Evolutionary conservation across 169 alveolate genomes (phyloP), one percentile per base, ranked within the genome.

Genomic region (Plasmodium adleri): DNA sequence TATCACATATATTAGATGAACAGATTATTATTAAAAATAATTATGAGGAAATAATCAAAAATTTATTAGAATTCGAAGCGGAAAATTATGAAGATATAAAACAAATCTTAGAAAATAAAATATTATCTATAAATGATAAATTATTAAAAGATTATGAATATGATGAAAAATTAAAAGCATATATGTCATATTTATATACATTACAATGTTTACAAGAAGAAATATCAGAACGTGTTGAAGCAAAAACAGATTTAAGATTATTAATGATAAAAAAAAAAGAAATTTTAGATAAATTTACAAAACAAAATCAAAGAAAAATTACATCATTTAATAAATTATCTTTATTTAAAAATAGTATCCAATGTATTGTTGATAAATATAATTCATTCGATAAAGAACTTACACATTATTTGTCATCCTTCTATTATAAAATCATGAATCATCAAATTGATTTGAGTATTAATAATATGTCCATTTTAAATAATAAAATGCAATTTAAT

Each of bases 11-110:
- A 28, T 72, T 83, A 17, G 91, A 83, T 47, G 91, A 83, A 83
- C 70, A 83, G 39, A 70, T 43, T 28, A 50, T 83, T 10, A 75
- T 47, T 54, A 83, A 67, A 68, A 68, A 32, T 20, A 62, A 83
- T 28, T 83, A 83, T 72, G 91, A 83, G 70, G 60, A 59, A 56
- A 32, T 83, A 47, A 83, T 68, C 47, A 67, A 73, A 68, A 83
- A 83, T 68, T 83, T 83, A 56, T 54, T 83, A 12, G 17, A 54
- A 39, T 83, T 68, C 43, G 22, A 67, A 28, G 73, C 91, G 6
- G 70, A 54, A 50, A 83, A 83, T 83, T 83, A 83, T 83, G 91
- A 83, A 58, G 80, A 83, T n/a, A 32, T 83, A 39, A 83, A 78
- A 78, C 12, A 28, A 28, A 43, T 52, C 13, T 47, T 78, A 66